Evolutionary conservation across 352 stramenopile genomes (phyloP), one percentile per base, ranked within the genome.

Genomic region (Pythium periplocum): DNA sequence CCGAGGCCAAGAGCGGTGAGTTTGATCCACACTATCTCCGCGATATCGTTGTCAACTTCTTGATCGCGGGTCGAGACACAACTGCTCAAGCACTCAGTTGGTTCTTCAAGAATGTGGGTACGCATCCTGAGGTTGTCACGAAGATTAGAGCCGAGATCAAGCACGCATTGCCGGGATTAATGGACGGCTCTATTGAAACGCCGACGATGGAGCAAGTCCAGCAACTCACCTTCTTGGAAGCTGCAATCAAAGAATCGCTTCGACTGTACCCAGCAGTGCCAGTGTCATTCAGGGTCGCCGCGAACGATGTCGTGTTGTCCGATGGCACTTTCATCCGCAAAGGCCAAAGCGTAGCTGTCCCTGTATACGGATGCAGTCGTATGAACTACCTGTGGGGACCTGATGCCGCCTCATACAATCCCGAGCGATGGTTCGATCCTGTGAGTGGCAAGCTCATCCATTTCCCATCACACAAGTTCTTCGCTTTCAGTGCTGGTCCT

Each of bases 31-130:
- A n/a, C 1, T 51, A 55, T 40, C 41, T 94, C n/a, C 77, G 78
- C 30, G 81, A 94, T 57, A 71, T 95, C 6, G 74, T 88, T 10
- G 64, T 96, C 32, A 91, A 78, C 43, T 87, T 94, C 59, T 48
- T 96, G 10, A 66, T 95, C 39, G 81, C 83, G 38, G 86, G 85
- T 4, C 68, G 85, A 6, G 85, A 96, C 43, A 49, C 94, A 1
- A 92, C 80, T 0, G 81, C 85, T 10, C 79, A 85, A 36, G 65
- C 79, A 8, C 57, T 95, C 1, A 69, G 61, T 6, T 95, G 85
- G 85, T 73, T 91, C 56, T 83, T 92, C 47, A 68, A 69, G 52
- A 66, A 67, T 42, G 49, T 95, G 1, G 65, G 41, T 12, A 55
- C 70, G 26, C 66, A 92, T 47, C 85, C 80, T 3, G 53, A 69